Evolutionary conservation across 257 asterid genomes (phyloP), one percentile per base, ranked within the genome.

Genomic region (Misopates orontium): DNA sequence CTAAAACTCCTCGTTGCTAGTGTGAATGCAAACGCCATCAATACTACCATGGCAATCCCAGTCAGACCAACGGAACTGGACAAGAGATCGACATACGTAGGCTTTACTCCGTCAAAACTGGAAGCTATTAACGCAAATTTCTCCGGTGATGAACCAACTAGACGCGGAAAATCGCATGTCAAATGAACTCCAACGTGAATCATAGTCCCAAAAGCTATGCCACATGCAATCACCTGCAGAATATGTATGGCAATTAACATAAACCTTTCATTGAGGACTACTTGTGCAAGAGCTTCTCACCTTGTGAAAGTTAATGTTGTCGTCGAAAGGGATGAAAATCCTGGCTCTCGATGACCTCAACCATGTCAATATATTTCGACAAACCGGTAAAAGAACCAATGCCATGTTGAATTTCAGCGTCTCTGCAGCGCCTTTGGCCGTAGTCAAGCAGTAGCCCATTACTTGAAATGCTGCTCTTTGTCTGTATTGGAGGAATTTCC

Each of bases 341-440:
- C 93, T 73, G 59, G 96, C 96, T 62, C 86, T 73, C 1, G 96
- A 86, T 10, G 96, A 86, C 48, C 96, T 52, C 3, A 91, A 71
- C 84, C 85, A 64, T 4, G 98, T 91, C 51, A 86, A 55, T 16
- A 84, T 79, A 59, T 91, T 91, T 32, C 96, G 91, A 61, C 96
- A 91, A 48, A 91, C 95, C 0, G 98, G 98, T 32, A 91, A 73
- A 17, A 91, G 95, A 64, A 91, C 76, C n/a, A 91, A 77, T 14
- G 97, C 97, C 96, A 91, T 86, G 85, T 91, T 91, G 80, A 91
- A 84, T 67, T 91, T 91, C 50, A 91, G 89, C 1, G 96, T 91
- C 80, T 91, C 98, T 0, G 98, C 98, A 10, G 98, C 96, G 7
- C 98, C 98, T 69, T 91, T 91, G 54, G 98, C 96, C 4, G 95